Percentiles rank a stretch among this genome's conserved stretches.
phyloP scores from a whole-genome alignment of 1,139 yeast species.

The Yamadazyma aaseri region DNA sequence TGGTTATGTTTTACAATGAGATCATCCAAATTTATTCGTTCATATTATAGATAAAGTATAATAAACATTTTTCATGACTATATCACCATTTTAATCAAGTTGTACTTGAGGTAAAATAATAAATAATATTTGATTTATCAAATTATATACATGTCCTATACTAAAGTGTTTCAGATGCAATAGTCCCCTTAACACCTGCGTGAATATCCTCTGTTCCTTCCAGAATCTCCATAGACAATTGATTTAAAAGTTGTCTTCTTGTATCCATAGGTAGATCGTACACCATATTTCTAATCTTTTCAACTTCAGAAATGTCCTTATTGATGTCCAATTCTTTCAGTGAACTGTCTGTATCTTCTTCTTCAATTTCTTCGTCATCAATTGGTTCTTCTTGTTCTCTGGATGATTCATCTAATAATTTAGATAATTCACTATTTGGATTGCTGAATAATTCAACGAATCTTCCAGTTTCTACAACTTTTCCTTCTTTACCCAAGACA shows the following conservation, averaged over 20 bases:
- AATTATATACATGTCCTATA: too few relatives aligned
- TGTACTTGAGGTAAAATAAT: too few relatives aligned
- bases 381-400: constrained; percentile 19
- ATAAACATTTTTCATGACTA: too few relatives aligned
- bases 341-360: constrained; percentile 3
- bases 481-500: constrained; percentile 49
- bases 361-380: too few relatives aligned
- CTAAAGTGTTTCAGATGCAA: constrained; percentile 4
- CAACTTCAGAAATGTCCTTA: constrained; percentile 24
- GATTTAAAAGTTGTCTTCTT: constrained; percentile 30
- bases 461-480: constrained; percentile 42
- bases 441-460: constrained; percentile 44
- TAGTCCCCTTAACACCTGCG: constrained; percentile 1
- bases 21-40: too few relatives aligned
- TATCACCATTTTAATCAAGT: too few relatives aligned
- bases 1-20: too few relatives aligned
- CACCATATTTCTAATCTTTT: constrained; percentile 31
- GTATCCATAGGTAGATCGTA: constrained; percentile 40
- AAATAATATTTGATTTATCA: too few relatives aligned
- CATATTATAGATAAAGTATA: too few relatives aligned
- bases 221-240: constrained; percentile 26
- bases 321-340: constrained; percentile 5
- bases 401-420: constrained; percentile 40
- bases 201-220: constrained; percentile 16
- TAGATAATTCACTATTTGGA: constrained; percentile 44